These are phyloP conservation scores for Penicillium verhagenii DNA, from an alignment of 495 filamentous ascomycete species.

Conservation along the genomic window DNA sequence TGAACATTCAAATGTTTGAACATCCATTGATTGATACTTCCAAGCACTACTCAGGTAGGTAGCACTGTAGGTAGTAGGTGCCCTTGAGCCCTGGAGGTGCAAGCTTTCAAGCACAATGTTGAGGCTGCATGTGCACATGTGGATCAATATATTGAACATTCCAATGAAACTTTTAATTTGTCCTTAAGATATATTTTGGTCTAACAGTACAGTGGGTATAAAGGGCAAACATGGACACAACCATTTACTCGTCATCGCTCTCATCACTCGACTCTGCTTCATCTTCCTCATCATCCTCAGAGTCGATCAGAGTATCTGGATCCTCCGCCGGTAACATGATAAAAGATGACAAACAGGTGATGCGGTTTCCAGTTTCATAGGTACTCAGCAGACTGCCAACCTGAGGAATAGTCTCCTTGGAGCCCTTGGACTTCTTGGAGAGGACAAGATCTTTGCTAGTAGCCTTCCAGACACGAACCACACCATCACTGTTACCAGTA, in stretches of 20 bases:
- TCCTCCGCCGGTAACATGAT: conserved; percentile 61
- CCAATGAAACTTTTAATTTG: not conserved
- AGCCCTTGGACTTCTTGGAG: conserved; percentile 25
- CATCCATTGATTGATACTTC: too few relatives aligned
- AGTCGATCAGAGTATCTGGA: conserved; percentile 31
- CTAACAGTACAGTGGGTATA: conserved; percentile 32
- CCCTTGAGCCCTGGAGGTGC: too few relatives aligned
- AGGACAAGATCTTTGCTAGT: conserved; percentile 28
- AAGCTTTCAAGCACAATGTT: too few relatives aligned
- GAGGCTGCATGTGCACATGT: too few relatives aligned
- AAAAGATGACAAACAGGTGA: conserved; percentile 87
- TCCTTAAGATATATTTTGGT: conserved; percentile 9
- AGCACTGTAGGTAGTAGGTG: too few relatives aligned
- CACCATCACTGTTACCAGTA: conserved; percentile 80
- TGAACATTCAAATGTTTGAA: too few relatives aligned
- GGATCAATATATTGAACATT: not conserved
- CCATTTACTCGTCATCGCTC: conserved; percentile 36
- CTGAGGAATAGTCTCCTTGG: conserved; percentile 46
- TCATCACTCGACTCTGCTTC: conserved; percentile 49
- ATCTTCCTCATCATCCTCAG: conserved; percentile 37
- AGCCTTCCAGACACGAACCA: conserved; percentile 72
- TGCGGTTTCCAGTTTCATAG: conserved; percentile 81
- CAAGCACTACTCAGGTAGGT: too few relatives aligned
- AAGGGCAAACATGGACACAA: conserved; percentile 9
- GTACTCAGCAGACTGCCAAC: conserved; percentile 72